Evolutionary conservation across 768 basidiomycete species (phyloP), one percentile per base, ranked within the genome.

Genomic region (Suillus variegatus): DNA sequence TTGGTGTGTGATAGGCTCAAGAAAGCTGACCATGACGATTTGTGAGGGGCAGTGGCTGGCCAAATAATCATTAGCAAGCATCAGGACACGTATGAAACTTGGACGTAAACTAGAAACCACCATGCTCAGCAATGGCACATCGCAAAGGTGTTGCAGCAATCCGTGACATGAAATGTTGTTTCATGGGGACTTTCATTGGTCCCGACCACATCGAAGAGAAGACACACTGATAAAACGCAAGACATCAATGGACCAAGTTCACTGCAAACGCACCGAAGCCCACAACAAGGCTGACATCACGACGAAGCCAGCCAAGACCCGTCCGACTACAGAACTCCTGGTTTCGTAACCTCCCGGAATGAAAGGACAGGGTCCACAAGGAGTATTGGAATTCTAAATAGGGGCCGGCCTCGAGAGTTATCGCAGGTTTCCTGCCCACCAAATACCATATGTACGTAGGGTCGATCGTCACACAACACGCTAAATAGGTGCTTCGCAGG

Each of bases 111-210:
- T 14, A 49, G 6, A 22, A 49, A 25, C 22, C 0, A 4, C 6
- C 5, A 6, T 6, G 6, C 13, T 22, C n/a, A n/a, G 47, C 22
- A 22, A 25, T 25, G 13, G n/a, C 12, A 12, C n/a, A 13, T 13
- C 22, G 2, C 22, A 5, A 49, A 47, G 3, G 22, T 25, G 22
- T 7, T 7, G 13, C 13, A 25, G 22, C 6, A 25, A 22, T n/a
- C 46, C 10, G 60, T 38, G 9, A 63, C 35, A 43, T 36, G 61
- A 32, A 58, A 65, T 32, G 13, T 32, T 18, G 62, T 57, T 20
- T 69, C 69, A 18, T 72, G 56, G 4, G 65, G 65, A 38, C 28
- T 13, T 28, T 28, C 7, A 20, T 28, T 32, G 18, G 9, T 54
- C 18, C 35, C 12, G 18, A 35, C 18, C 2, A 54, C 28, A 18